Base-by-base conservation (phyloP, 345 rosid genomes). In the Physaria fendleri region DNA sequence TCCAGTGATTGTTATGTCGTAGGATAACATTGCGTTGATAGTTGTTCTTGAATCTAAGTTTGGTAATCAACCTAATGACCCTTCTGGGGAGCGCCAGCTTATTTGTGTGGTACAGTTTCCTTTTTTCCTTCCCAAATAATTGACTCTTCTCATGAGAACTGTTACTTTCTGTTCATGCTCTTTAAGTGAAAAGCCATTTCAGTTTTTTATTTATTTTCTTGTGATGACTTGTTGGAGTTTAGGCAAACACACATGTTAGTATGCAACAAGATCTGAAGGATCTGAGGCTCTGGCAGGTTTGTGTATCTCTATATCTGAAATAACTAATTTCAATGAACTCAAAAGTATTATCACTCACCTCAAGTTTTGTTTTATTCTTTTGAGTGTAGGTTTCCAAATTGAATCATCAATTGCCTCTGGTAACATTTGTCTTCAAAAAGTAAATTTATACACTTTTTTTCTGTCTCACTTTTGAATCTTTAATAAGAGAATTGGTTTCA, bases 221-320 rank as follows among this genome's bases (percentile, higher is more conserved):
- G 12, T 39, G 14, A 29, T 58, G 23, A 39, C 71, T 71, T 33
- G 58, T 38, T 73, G 65, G 49, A 57, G 12, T 76, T 25, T 85
- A 93, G 99, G 99, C 99, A 43, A 93, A 93, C 59, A 93, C 99
- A 13, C 97, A 93, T 77, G 93, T 93, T 15, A 85, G 82, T 49
- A 83, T 93, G 42, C 86, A 80, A 55, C 94, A 81, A 49, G 99
- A 93, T 25, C 76, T 89, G 55, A 93, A 93, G 78, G 99, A 93
- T 70, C 97, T 93, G 68, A 89, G 89, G 82, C 82, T 87, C 38
- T 93, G 99, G 99, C 97, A 93, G 97, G 99, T 93, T 49, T 55
- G 55, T 27, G 53, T 45, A 58, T 61, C 14, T 40, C 46, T 56
- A 7, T 42, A 14, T 32, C 22, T 3, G 27, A 37, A 38, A 50